Evolutionary conservation across 176 grass and related monocot species (phyloP).

Genomic region (Oropetium thomaeum): DNA sequence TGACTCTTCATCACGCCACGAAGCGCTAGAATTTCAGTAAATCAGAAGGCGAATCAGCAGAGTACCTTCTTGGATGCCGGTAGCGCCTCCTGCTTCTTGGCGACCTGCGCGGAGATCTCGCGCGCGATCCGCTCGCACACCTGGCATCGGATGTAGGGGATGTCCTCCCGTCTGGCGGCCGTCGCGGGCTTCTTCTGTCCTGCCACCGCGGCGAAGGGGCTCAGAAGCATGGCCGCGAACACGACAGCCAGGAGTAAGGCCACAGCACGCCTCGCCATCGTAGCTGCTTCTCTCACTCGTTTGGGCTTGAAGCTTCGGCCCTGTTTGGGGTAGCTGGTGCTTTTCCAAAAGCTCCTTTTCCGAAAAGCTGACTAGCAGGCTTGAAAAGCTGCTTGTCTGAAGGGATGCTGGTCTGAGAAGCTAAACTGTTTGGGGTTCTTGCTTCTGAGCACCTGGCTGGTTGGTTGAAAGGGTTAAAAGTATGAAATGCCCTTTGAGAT

Average conservation of each 20-base stretch:
- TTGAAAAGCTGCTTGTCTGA: too few relatives aligned
- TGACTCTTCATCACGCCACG: not conserved
- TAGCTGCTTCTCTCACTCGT: not conserved
- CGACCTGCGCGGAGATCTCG: constrained; percentile 74
- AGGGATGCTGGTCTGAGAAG: too few relatives aligned
- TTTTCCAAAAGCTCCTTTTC: too few relatives aligned
- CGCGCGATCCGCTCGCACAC: constrained; percentile 90
- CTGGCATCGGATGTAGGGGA: constrained; percentile 92
- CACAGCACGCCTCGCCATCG: constrained; percentile 28
- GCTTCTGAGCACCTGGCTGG: too few relatives aligned
- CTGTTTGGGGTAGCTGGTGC: too few relatives aligned
- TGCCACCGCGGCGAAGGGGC: not conserved
- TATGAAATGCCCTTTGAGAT: too few relatives aligned
- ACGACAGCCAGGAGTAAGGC: constrained; percentile 15
- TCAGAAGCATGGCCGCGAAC: constrained; percentile 34
- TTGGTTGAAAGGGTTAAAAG: too few relatives aligned
- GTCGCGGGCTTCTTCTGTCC: constrained; percentile 59
- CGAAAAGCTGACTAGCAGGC: too few relatives aligned
- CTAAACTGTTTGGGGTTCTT: too few relatives aligned
- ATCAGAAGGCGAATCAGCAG: too few relatives aligned
- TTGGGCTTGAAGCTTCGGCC: not conserved
- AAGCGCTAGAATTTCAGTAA: not conserved
- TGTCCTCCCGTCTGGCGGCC: constrained; percentile 80
- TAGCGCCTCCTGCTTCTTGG: constrained; percentile 52
- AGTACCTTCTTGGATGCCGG: constrained; percentile 73